Conservation (phyloP, 345 rosid species). For the Geranium brycei region DNA sequence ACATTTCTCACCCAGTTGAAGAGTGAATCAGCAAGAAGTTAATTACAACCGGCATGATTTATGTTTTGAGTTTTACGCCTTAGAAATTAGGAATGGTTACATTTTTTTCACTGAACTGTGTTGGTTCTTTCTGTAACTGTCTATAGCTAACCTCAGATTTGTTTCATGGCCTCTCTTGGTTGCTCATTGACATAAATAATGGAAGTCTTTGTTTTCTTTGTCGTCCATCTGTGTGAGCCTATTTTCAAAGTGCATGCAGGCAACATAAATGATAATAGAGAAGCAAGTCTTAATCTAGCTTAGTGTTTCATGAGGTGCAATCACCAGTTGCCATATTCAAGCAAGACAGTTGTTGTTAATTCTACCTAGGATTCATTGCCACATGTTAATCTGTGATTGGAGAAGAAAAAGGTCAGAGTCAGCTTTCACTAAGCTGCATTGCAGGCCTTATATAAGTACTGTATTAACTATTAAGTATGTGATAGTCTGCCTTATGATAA, state of each 20-base stretch:
- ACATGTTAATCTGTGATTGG: not conserved
- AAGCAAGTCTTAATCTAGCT: not conserved
- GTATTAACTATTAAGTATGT: not conserved
- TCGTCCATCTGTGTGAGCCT: not conserved
- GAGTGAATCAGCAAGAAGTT: too few relatives aligned
- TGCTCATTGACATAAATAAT: constrained; percentile 6
- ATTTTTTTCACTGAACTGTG: constrained; percentile 2
- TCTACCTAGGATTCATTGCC: not conserved
- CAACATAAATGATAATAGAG: not conserved
- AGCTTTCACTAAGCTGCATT: constrained; percentile 2
- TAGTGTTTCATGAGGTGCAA: not conserved
- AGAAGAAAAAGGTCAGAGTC: constrained; percentile 4
- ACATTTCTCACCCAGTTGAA: too few relatives aligned
- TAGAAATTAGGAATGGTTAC: constrained; percentile 3
- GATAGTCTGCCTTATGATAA: constrained; percentile 7
- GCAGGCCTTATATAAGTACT: not conserved
- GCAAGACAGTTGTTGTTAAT: not conserved
- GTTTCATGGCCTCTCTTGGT: constrained; percentile 12
- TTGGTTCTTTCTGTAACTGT: constrained; percentile 15
- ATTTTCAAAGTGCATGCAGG: not conserved
- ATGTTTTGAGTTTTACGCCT: not conserved
- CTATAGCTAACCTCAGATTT: constrained; percentile 14
- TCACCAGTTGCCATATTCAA: not conserved
- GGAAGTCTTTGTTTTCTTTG: not conserved
- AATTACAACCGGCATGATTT: too few relatives aligned